Percentiles rank a stretch among this genome's conserved stretches.
Conservation (phyloP, 2,329 filamentous ascomycete species). For the Fusarium circinatum region DNA sequence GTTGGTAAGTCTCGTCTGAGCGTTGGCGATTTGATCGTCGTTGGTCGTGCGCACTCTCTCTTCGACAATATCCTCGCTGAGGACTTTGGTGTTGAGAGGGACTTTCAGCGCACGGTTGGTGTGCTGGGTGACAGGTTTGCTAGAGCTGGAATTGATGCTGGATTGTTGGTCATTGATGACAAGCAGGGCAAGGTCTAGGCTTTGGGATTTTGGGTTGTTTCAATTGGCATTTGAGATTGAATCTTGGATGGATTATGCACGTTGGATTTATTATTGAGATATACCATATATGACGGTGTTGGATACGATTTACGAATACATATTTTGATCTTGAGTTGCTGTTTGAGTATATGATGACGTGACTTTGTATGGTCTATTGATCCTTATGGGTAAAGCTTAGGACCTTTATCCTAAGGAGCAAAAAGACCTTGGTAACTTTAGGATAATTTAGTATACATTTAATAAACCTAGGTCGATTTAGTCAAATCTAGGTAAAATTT, state of each 20-base stretch:
- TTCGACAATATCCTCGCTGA: conserved; percentile 28
- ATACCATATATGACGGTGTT: not conserved
- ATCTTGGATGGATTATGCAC: not conserved
- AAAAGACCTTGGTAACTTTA: rapidly evolving
- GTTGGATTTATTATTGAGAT: not conserved
- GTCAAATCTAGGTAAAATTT: not conserved
- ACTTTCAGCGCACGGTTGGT: conserved; percentile 42
- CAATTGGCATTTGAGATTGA: not conserved
- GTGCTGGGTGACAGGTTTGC: conserved; percentile 42
- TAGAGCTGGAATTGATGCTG: conserved; percentile 43
- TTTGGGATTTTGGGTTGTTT: not conserved
- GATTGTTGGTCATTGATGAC: conserved; percentile 44
- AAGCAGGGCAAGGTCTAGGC: conserved; percentile 9
- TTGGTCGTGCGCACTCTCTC: conserved; percentile 37
- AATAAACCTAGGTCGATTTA: too few relatives aligned
- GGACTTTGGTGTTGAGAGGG: conserved; percentile 42
- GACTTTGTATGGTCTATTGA: not conserved
- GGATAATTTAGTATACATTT: not conserved
- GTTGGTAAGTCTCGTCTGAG: conserved; percentile 40
- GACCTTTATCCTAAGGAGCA: rapidly evolving
- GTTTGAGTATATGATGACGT: not conserved
- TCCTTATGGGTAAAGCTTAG: not conserved
- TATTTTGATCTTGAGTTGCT: not conserved
- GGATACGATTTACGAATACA: conserved; percentile 14
- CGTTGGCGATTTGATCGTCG: conserved; percentile 42